phyloP scores from a whole-genome alignment of 108 stramenopile species.

The Chaetoceros tenuissimus region DNA sequence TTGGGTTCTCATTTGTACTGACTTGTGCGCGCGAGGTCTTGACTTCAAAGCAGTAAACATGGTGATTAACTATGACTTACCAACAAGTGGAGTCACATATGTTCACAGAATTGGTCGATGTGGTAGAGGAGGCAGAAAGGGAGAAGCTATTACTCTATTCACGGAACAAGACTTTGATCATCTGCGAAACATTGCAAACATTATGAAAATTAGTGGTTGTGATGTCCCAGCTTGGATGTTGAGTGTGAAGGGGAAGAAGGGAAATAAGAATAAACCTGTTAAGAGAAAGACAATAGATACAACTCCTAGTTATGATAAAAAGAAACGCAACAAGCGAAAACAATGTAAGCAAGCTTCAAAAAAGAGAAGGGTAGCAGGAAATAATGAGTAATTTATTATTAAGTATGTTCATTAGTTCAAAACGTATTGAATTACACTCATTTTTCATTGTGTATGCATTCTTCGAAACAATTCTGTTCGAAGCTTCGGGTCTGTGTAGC shows the following conservation, averaged over 20 bases:
- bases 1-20: conserved; percentile 98
- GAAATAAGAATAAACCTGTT: conserved; percentile 18
- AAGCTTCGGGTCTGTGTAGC: background rate
- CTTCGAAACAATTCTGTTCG: background rate
- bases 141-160: conserved; percentile 93
- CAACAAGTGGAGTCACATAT: conserved; percentile 81
- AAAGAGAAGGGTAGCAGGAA: conserved; percentile 1
- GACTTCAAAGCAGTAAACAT: conserved; percentile 96
- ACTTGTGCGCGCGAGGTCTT: conserved; percentile 95
- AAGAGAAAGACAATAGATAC: conserved; percentile 61
- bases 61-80: conserved; percentile 97
- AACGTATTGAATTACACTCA: no score
- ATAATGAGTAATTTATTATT: background rate
- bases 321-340: conserved; percentile 39
- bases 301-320: conserved; percentile 65
- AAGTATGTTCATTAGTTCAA: background rate
- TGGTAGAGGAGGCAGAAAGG: conserved; percentile 88
- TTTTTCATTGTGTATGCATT: background rate
- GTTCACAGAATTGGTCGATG: conserved; percentile 97
- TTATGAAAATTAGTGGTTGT: conserved; percentile 89
- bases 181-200: conserved; percentile 90
- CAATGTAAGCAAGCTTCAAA: conserved; percentile 12
- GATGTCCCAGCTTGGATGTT: conserved; percentile 93
- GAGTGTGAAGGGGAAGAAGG: conserved; percentile 32
- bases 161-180: conserved; percentile 86